Base-by-base conservation (phyloP, 352 stramenopile genomes). In the Phytopythium oedochilum region DNA sequence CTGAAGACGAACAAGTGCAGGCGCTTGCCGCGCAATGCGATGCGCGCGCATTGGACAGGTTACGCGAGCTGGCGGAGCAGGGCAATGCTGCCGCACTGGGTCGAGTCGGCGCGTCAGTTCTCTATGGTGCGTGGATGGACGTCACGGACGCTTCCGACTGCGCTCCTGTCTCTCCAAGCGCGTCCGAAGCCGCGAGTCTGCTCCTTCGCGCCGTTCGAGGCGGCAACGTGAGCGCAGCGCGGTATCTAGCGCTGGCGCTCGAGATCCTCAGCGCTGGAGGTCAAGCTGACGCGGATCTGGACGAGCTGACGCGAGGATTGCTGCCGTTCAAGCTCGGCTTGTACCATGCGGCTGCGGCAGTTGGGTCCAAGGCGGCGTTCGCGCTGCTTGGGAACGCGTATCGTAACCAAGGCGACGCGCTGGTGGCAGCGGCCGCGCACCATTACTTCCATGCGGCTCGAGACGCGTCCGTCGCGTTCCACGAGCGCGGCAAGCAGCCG, bases 401-500 rank as follows among this genome's bases (percentile, higher is more conserved):
- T 5, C 12, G 25, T 31, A 2, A 22, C 32, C 15, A 12, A 12
- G 39, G 29, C 29, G 28, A 32, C 15, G 22, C 23, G 47, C 14
- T 22, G 47, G 12, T 59, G 10, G 78, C 89, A 31, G 65, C 77
- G 15, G 66, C 72, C 0, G 64, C 67, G 2, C 86, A 78, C 64
- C 80, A 94, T 63, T 89, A 83, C 56, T 71, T 65, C 9, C 68
- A 86, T 9, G 73, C 83, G 10, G 77, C 81, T 3, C 49, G 62
- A 8, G 59, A 76, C 39, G 76, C 83, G 0, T 72, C 70, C 3
- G 55, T 44, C 0, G 61, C 70, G 8, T 96, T 79, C 44, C 86
- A 96, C 46, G 64, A 72, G 8, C 71, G 60, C 39, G 88, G 88
- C 18, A 74, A 89, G 38, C 78, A 97, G 49, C 84, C 86, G 18